Percentiles rank a stretch among this genome's conserved stretches.
phyloP scores from a whole-genome alignment of 2,329 filamentous ascomycete species.

The Cladosporium sp. region DNA sequence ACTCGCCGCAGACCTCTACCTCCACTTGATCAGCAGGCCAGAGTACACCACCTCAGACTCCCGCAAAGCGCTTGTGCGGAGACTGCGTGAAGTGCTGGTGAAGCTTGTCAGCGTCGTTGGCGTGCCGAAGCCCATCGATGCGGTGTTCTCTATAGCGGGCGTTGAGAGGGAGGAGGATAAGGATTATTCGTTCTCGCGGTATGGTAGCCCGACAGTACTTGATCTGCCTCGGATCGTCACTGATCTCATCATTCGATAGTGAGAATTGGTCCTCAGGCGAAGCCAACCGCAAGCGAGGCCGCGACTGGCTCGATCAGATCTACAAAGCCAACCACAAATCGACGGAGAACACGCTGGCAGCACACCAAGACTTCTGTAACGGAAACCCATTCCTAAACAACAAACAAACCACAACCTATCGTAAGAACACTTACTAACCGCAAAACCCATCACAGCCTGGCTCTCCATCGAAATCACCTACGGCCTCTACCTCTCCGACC shows the following conservation, averaged over 20 bases:
- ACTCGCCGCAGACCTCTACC: slow-evolving; percentile 57
- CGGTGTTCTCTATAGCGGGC: slow-evolving; percentile 58
- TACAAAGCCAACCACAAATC: slow-evolving; percentile 54
- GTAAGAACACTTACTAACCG: no score
- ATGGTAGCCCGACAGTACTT: no score
- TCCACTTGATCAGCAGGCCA: slow-evolving; percentile 55
- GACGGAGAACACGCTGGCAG: slow-evolving; percentile 44
- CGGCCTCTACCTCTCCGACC: slow-evolving; percentile 60
- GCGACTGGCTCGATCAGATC: slow-evolving; percentile 59
- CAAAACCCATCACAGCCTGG: slow-evolving; percentile 43
- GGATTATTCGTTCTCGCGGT: slow-evolving; percentile 54
- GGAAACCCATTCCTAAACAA: no score
- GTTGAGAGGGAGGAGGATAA: slow-evolving; percentile 59
- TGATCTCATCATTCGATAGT: slow-evolving; percentile 27
- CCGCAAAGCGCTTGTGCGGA: slow-evolving; percentile 52
- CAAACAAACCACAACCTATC: no score
- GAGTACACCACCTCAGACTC: slow-evolving; percentile 47
- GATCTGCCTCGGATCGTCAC: slow-evolving; percentile 30
- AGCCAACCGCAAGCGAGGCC: slow-evolving; percentile 56
- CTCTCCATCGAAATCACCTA: slow-evolving; percentile 59
- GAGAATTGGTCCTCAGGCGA: slow-evolving; percentile 61
- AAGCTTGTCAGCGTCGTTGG: slow-evolving; percentile 62
- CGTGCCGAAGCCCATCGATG: slow-evolving; percentile 64
- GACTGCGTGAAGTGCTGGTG: slow-evolving; percentile 60
- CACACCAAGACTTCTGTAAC: slow-evolving; percentile 50